phyloP scores from a whole-genome alignment of 129 eudicot species.

The Pittosporum tobira region DNA sequence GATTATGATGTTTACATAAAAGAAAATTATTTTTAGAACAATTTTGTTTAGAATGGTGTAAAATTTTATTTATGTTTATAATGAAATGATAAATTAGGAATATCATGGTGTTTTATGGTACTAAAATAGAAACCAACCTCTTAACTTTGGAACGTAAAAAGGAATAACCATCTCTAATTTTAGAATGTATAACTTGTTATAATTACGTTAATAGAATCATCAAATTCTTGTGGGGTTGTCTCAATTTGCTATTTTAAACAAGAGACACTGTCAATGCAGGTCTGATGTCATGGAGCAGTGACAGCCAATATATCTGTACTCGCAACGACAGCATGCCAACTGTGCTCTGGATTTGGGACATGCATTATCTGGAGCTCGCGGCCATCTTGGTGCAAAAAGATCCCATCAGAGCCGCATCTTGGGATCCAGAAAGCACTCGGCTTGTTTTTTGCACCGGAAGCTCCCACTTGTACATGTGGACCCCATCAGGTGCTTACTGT shows the following conservation, averaged over 20 bases:
- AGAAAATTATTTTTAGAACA: no score
- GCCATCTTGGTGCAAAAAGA: conserved; percentile 86
- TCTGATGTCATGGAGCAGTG: conserved; percentile 86
- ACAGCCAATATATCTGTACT: conserved; percentile 74
- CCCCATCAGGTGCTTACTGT: conserved; percentile 91
- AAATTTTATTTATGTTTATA: no score
- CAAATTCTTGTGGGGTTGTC: not conserved
- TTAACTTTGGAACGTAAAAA: no score
- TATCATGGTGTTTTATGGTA: no score
- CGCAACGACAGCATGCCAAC: conserved; percentile 95
- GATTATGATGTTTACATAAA: no score
- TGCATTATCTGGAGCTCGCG: conserved; percentile 79
- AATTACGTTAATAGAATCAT: no score
- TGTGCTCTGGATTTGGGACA: conserved; percentile 93
- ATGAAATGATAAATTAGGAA: no score
- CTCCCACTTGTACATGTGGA: conserved; percentile 93
- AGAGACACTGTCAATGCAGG: conserved; percentile 35
- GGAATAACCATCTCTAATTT: no score
- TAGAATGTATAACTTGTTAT: no score
- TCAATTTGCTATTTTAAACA: not conserved
- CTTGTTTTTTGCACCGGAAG: conserved; percentile 79
- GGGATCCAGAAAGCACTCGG: conserved; percentile 90
- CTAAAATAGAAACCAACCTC: no score
- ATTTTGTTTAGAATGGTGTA: no score
- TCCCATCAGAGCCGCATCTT: conserved; percentile 78